Base-by-base conservation (phyloP, 1,284 basidiomycete species). In the Sporisorium exsertum region DNA sequence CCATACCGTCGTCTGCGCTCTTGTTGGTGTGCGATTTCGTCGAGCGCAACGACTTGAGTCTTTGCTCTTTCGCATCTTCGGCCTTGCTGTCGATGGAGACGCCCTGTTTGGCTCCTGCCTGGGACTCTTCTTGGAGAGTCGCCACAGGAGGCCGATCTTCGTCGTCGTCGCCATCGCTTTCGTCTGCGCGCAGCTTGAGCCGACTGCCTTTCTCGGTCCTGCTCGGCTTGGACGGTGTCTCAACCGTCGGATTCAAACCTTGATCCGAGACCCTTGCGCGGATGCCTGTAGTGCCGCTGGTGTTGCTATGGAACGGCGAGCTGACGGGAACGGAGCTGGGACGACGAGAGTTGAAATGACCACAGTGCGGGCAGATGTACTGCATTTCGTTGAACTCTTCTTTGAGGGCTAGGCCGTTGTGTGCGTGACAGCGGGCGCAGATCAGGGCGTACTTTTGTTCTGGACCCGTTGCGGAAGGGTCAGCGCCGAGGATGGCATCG, bases 341-440 rank as follows among this genome's bases (percentile, higher is more conserved):
- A 16, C 84, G 56, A 2, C 80, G 70, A 0, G 89, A 87, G 78
- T 93, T 93, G 85, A 93, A 91, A 80, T 90, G 88, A 16, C 90
- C 90, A 81, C 92, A 93, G 80, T 91, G 91, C 0, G 90, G 91
- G 79, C 92, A 93, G 50, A 90, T 86, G 79, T 92, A 93, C 86
- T 93, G 94, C 58, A 94, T 90, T 71, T 94, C 91, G 80, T 94
- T 92, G 90, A 93, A 97, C 86, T 93, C 90, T 67, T 90, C 91
- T 85, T 94, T 93, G 70, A 92, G 92, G 5, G 96, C 93, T 10
- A 99, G 88, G 0, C 96, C 96, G 81, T 99, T 99, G 86, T 99
- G 96, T 16, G 91, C 87, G 83, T 94, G 96, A 85, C 96, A 99
- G 77, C 92, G 91, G 67, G 91, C 91, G 86, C 96, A 99, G 46